These are phyloP conservation scores for Populus hybrid DNA, from an alignment of 441 rosid genomes.

Conservation along the genomic window DNA sequence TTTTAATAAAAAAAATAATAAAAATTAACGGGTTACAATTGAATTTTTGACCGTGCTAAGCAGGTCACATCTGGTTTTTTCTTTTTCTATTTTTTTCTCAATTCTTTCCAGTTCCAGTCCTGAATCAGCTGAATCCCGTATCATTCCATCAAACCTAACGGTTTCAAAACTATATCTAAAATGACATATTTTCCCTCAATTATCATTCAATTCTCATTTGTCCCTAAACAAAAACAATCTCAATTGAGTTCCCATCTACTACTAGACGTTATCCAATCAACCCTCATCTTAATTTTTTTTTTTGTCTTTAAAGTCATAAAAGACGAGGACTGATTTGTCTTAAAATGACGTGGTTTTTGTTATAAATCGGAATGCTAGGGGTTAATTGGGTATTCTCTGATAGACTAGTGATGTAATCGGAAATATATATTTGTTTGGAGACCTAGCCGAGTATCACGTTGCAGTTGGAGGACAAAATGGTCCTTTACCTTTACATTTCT, in stretches of 20 bases:
- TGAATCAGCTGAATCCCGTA: fast-evolving
- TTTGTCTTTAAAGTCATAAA: not conserved
- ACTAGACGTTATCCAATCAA: no score
- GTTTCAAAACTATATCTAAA: no score
- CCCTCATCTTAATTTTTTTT: no score
- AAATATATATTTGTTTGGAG: no score
- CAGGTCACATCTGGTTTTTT: no score
- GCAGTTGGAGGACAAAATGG: not conserved
- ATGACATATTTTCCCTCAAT: not conserved
- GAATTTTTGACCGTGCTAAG: no score
- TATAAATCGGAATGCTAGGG: no score
- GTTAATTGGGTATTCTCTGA: not conserved
- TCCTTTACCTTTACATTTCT: not conserved
- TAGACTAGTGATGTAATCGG: not conserved
- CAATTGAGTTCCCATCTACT: not conserved
- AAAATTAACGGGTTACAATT: no score
- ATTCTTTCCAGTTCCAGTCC: no score
- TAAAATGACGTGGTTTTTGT: not conserved
- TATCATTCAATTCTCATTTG: not conserved
- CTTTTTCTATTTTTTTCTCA: no score
- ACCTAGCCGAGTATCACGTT: not conserved
- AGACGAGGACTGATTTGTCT: not conserved
- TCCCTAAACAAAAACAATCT: not conserved
- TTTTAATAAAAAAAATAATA: no score
- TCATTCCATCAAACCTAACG: no score